These are phyloP conservation scores for Trichothecium roseum DNA, from an alignment of 2,329 filamentous ascomycete species.

Conservation along the genomic window DNA sequence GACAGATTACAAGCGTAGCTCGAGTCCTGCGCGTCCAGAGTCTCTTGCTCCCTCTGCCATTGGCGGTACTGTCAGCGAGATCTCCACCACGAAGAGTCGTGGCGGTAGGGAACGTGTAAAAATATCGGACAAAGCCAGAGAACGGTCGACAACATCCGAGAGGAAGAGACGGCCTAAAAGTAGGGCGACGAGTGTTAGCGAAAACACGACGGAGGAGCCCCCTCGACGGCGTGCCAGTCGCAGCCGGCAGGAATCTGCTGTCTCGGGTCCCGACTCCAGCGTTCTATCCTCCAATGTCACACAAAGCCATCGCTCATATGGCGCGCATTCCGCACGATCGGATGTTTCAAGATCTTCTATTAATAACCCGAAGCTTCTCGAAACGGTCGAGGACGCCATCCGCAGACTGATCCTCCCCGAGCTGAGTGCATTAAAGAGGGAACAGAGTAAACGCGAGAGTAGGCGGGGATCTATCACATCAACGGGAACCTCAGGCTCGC, in stretches of 20 bases:
- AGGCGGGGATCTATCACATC: slow-evolving; percentile 55
- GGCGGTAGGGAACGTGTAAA: slow-evolving; percentile 30
- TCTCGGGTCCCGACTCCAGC: slow-evolving; percentile 45
- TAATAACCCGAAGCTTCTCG: slow-evolving; percentile 83
- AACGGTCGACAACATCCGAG: slow-evolving; percentile 29
- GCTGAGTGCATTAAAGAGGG: slow-evolving; percentile 80
- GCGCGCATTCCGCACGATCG: slow-evolving; percentile 42
- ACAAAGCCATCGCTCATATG: slow-evolving; percentile 44
- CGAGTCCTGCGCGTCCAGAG: slow-evolving; percentile 30
- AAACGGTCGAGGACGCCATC: slow-evolving; percentile 90
- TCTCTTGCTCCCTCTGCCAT: slow-evolving; percentile 26
- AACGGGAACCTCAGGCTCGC: slow-evolving; percentile 42
- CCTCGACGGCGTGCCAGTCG: slow-evolving; percentile 40
- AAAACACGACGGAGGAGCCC: slow-evolving; percentile 36
- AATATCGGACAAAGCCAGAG: slow-evolving; percentile 29
- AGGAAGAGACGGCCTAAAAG: slow-evolving; percentile 36
- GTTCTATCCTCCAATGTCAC: slow-evolving; percentile 42
- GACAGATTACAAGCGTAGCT: slow-evolving; percentile 26
- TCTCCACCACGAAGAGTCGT: slow-evolving; percentile 33
- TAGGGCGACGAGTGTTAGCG: slow-evolving; percentile 37
- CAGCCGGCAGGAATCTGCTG: slow-evolving; percentile 38
- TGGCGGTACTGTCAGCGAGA: slow-evolving; percentile 27
- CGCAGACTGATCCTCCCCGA: slow-evolving; percentile 83
- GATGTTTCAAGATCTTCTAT: slow-evolving; percentile 53
- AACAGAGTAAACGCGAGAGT: slow-evolving; percentile 69